phyloP scores from a whole-genome alignment of 495 filamentous ascomycete genomes.

The Aspergillus sclerotiicarbonarius region DNA sequence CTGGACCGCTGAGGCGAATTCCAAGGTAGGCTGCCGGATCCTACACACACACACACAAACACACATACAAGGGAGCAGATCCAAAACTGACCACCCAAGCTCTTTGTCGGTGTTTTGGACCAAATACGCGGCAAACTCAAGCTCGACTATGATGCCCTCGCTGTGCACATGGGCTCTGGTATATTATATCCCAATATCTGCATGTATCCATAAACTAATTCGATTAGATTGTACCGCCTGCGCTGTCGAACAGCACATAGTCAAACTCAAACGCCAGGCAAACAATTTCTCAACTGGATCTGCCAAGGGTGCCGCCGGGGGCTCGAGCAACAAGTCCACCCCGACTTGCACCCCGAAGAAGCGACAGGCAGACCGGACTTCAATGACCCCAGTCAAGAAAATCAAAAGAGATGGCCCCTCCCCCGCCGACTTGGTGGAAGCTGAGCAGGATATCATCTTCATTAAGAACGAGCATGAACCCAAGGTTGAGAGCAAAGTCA shows the following conservation, averaged over 20 bases:
- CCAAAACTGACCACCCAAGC: not conserved
- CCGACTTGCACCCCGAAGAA: slow-evolving; percentile 1
- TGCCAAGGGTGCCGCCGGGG: not conserved
- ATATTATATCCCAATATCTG: not conserved
- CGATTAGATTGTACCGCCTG: slow-evolving; percentile 10
- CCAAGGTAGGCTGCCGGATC: not conserved
- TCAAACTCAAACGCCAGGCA: slow-evolving; percentile 3
- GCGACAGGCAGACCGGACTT: not conserved
- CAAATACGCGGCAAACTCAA: slow-evolving; percentile 1
- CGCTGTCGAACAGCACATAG: slow-evolving; percentile 13
- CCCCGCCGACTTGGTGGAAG: not conserved
- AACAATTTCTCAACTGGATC: not conserved
- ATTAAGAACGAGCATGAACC: not conserved
- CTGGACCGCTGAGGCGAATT: slow-evolving; percentile 9
- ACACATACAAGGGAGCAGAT: too few relatives aligned
- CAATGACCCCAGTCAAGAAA: not conserved
- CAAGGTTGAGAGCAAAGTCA: not conserved
- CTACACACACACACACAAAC: not conserved
- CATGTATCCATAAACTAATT: not conserved
- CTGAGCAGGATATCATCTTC: too few relatives aligned
- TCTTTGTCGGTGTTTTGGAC: slow-evolving; percentile 10
- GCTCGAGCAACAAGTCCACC: not conserved
- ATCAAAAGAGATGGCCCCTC: not conserved
- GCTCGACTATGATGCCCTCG: not conserved
- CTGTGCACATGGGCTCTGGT: slow-evolving; percentile 11